Evolutionary conservation across 768 basidiomycete species (phyloP).

Genomic region (Suillus discolor): DNA sequence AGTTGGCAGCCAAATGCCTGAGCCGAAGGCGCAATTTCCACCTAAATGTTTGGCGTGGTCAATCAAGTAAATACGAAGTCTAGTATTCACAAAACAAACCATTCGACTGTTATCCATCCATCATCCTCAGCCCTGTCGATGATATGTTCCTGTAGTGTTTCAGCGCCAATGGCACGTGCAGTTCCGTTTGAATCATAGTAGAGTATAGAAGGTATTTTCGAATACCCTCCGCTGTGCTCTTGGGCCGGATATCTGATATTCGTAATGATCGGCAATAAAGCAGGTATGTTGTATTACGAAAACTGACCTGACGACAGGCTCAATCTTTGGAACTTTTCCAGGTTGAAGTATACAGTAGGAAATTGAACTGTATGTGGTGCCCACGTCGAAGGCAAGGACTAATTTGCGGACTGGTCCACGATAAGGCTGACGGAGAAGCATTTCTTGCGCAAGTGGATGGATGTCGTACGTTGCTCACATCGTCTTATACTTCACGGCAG

Average conservation of each 20-base stretch:
- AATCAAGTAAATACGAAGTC: neutral
- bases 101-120: slow-evolving; percentile 48
- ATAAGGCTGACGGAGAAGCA: slow-evolving; percentile 41
- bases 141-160: slow-evolving; percentile 43
- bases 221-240: slow-evolving; percentile 44
- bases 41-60: slow-evolving; percentile 18
- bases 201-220: slow-evolving; percentile 51
- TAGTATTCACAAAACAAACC: slow-evolving; percentile 28
- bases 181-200: slow-evolving; percentile 46
- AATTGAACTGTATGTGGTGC: slow-evolving; percentile 44
- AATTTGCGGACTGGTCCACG: slow-evolving; percentile 38
- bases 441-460: slow-evolving; percentile 11
- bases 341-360: slow-evolving; percentile 46
- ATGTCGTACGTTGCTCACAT: neutral
- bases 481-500: slow-evolving; percentile 6
- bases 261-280: slow-evolving; percentile 6
- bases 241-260: slow-evolving; percentile 41
- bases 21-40: slow-evolving; percentile 44
- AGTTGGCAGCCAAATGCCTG: slow-evolving; percentile 31
- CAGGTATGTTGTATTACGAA: neutral
- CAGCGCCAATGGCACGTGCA: slow-evolving; percentile 46
- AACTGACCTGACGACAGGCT: slow-evolving; percentile 34
- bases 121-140: slow-evolving; percentile 44
- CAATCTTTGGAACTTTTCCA: slow-evolving; percentile 35
- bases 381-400: slow-evolving; percentile 42